A percentile compares a stretch with the other conserved stretches of the same genome.
phyloP scores from a whole-genome alignment of 2,329 filamentous ascomycete genomes.

The Ceratocystis diversiconidia region DNA sequence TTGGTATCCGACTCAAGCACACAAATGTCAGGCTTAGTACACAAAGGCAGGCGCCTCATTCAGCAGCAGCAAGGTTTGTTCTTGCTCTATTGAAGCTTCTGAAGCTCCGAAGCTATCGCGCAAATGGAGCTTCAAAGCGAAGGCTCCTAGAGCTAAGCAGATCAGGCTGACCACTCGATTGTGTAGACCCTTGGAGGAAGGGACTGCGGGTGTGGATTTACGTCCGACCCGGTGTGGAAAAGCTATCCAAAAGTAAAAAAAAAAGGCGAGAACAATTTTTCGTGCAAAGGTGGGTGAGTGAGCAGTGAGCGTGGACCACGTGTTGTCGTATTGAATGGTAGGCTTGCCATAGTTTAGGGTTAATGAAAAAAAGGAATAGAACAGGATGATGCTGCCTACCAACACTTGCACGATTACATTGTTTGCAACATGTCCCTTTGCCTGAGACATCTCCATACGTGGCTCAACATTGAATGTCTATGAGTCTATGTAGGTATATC shows the following conservation, averaged over 20 bases:
- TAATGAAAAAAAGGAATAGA: background rate
- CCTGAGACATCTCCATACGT: too few relatives aligned
- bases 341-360: background rate
- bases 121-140: background rate
- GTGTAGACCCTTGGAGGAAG: background rate
- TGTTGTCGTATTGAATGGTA: background rate
- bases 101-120: constrained; percentile 7
- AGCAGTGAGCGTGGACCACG: background rate
- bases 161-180: constrained; percentile 4
- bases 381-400: background rate
- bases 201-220: constrained; percentile 20
- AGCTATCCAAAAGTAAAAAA: background rate
- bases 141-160: background rate
- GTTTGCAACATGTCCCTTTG: too few relatives aligned
- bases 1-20: background rate
- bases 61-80: background rate
- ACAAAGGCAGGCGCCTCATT: background rate
- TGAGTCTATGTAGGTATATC: background rate
- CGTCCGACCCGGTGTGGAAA: constrained; percentile 19
- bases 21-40: background rate
- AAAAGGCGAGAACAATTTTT: background rate
- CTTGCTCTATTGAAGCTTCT: constrained; percentile 1
- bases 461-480: background rate
- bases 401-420: background rate
- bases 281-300: background rate